Percentiles rank a stretch among this genome's conserved stretches.
Evolutionary conservation across 2,329 filamentous ascomycete species (phyloP).

Genomic region (Monosporascus sp.): DNA sequence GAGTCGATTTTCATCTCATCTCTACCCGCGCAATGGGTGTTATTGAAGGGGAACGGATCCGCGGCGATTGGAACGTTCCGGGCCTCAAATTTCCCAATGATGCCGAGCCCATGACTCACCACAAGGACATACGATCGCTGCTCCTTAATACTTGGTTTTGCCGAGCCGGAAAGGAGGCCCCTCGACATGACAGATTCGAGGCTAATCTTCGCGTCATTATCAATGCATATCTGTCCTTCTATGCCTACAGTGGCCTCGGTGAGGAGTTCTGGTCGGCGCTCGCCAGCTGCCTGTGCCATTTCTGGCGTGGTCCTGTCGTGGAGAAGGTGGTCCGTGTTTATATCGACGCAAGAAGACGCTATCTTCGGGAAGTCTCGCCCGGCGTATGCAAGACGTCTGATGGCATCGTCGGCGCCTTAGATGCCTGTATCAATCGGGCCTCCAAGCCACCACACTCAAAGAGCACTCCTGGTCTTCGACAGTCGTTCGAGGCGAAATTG

Average conservation of each 20-base stretch:
- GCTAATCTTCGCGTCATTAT: background rate
- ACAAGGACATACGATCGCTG: background rate
- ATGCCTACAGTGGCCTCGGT: background rate
- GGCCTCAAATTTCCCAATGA: background rate
- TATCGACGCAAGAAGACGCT: background rate
- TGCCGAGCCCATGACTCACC: background rate
- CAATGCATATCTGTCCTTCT: background rate
- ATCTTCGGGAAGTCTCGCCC: background rate
- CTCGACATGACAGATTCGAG: background rate
- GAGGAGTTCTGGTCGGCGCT: background rate
- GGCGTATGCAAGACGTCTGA: background rate
- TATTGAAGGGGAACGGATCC: background rate
- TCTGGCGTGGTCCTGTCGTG: background rate
- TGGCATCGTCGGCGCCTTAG: background rate
- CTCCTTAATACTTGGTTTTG: background rate
- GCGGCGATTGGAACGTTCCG: background rate
- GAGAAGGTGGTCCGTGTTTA: background rate
- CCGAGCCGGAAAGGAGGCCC: background rate
- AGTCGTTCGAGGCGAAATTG: background rate
- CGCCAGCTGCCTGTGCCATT: background rate
- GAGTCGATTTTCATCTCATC: background rate
- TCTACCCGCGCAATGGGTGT: background rate
- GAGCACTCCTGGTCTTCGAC: background rate
- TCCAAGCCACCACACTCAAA: background rate
- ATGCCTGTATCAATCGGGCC: background rate